Conservation (phyloP, 202 grass and related monocot genomes). For the Digitaria exilis region DNA sequence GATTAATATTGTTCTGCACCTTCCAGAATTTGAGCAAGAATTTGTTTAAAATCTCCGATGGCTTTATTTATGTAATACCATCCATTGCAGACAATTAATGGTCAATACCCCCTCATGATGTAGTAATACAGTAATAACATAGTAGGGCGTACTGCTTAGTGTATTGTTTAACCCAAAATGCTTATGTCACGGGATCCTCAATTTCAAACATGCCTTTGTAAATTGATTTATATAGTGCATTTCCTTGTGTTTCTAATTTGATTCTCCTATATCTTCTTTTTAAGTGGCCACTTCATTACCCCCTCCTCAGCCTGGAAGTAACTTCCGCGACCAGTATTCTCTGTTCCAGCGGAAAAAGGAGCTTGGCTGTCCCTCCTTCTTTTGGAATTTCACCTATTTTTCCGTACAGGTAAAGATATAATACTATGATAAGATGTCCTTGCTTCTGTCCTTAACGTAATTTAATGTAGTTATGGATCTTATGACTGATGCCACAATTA, state of each 20-base stretch:
- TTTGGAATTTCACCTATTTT: slow-evolving; percentile 85
- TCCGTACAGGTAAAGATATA: slow-evolving; percentile 72
- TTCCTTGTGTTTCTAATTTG: slow-evolving; percentile 48
- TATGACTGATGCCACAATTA: not conserved
- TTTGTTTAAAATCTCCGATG: not conserved
- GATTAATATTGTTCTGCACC: slow-evolving; percentile 21
- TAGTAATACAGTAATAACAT: not conserved
- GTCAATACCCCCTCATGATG: slow-evolving; percentile 8
- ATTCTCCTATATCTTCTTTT: slow-evolving; percentile 58
- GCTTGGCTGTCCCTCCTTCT: slow-evolving; percentile 79
- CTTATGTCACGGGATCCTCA: slow-evolving; percentile 4
- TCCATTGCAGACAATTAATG: not conserved
- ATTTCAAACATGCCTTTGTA: slow-evolving; percentile 29
- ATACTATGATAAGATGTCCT: slow-evolving; percentile 18
- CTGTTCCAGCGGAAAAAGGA: slow-evolving; percentile 77
- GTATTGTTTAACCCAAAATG: slow-evolving; percentile 31
- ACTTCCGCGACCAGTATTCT: slow-evolving; percentile 57
- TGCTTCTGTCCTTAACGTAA: not conserved
- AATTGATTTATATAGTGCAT: slow-evolving; percentile 33
- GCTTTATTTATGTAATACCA: not conserved
- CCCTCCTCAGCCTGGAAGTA: slow-evolving; percentile 62
- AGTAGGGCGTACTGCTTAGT: slow-evolving; percentile 2
- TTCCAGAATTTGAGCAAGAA: not conserved
- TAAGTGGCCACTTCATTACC: slow-evolving; percentile 87
- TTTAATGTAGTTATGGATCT: slow-evolving; percentile 23